phyloP scores from a whole-genome alignment of 345 rosid species.

The Raphanus raphanistrum region DNA sequence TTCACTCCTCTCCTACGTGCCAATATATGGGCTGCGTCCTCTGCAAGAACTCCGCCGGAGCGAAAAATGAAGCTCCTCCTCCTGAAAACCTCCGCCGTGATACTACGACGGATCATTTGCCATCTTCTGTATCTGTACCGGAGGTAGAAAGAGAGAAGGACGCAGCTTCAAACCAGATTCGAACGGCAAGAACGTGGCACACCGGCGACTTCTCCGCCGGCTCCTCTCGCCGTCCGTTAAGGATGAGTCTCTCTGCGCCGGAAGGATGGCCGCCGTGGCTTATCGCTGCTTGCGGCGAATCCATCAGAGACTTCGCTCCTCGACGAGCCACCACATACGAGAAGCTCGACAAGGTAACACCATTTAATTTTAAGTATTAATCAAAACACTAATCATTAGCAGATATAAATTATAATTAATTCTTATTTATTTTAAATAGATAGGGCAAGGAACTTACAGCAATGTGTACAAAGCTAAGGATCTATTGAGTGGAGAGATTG shows the following conservation, averaged over 20 bases:
- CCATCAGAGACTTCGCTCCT: constrained; percentile 71
- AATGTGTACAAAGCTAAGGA: constrained; percentile 93
- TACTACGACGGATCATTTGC: constrained; percentile 34
- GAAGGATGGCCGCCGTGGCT: constrained; percentile 90
- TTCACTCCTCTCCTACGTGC: constrained; percentile 12
- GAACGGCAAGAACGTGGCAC: constrained; percentile 35
- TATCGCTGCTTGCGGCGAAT: constrained; percentile 71
- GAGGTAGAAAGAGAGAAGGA: constrained; percentile 30
- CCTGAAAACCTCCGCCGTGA: constrained; percentile 30
- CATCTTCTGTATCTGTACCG: constrained; percentile 31
- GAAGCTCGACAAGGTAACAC: constrained; percentile 75
- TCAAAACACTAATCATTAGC: constrained; percentile 13
- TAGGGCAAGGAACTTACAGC: constrained; percentile 95
- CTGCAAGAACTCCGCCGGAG: constrained; percentile 42
- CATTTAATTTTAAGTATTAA: not conserved
- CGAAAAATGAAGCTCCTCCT: constrained; percentile 29
- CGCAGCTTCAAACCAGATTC: constrained; percentile 32
- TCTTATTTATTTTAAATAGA: constrained; percentile 30
- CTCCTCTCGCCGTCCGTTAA: constrained; percentile 42
- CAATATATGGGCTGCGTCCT: constrained; percentile 67
- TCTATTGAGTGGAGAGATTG: constrained; percentile 77
- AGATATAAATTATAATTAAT: not conserved
- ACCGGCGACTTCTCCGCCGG: constrained; percentile 44
- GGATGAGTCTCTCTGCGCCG: constrained; percentile 29
- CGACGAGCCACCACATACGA: constrained; percentile 78